phyloP scores from a whole-genome alignment of 371 early-diverging fungal species.

The Synchytrium microbalum region DNA sequence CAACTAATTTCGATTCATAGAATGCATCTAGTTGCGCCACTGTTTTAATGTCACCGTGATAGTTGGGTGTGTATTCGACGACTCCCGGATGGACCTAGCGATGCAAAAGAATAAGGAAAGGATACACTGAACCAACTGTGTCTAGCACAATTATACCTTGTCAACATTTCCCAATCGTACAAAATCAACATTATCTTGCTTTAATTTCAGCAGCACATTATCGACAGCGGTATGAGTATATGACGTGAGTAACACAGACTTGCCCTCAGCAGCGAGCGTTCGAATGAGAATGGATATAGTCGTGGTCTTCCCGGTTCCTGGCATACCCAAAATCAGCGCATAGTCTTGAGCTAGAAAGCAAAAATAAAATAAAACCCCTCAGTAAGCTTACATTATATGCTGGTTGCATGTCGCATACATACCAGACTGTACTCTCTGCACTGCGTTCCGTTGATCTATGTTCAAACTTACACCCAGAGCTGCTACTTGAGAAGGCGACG shows the following conservation, averaged over 20 bases:
- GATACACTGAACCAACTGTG: background rate
- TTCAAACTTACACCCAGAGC: constrained; percentile 38
- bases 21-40: constrained; percentile 51
- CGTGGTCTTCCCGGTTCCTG: constrained; percentile 98
- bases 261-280: constrained; percentile 56
- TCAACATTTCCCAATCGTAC: constrained; percentile 68
- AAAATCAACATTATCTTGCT: constrained; percentile 42
- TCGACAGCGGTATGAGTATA: constrained; percentile 96
- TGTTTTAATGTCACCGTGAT: constrained; percentile 32
- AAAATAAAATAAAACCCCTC: background rate
- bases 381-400: constrained; percentile 10
- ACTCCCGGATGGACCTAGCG: constrained; percentile 56
- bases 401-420: constrained; percentile 6
- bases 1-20: constrained; percentile 54
- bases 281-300: constrained; percentile 80
- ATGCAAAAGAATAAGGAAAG: background rate
- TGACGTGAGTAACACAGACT: constrained; percentile 83
- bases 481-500: background rate
- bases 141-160: constrained; percentile 44
- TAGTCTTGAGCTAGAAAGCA: constrained; percentile 69
- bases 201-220: constrained; percentile 83
- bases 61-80: constrained; percentile 41
- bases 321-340: constrained; percentile 95
- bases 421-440: constrained; percentile 50
- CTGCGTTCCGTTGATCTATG: constrained; percentile 54